Conservation (phyloP, 768 basidiomycete genomes). For the Suillus spraguei region DNA sequence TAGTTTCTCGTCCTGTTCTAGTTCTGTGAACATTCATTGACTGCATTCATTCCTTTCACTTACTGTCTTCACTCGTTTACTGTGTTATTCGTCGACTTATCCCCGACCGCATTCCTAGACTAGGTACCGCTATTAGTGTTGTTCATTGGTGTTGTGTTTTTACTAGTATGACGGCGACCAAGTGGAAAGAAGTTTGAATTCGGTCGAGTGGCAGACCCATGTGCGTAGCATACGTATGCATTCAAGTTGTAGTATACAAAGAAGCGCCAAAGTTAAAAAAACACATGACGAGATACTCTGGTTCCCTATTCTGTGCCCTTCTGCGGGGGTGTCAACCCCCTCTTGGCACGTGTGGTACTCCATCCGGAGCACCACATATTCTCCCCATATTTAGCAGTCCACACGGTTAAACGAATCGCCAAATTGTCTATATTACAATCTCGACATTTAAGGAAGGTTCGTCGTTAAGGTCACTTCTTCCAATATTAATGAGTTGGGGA, state of each 20-base stretch:
- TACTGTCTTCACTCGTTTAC: constrained; percentile 27
- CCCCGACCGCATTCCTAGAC: constrained; percentile 18
- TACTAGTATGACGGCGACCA: constrained; percentile 5
- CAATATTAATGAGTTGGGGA: too few relatives aligned
- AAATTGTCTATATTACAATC: too few relatives aligned
- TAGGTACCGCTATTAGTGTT: constrained; percentile 20
- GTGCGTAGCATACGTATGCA: background rate
- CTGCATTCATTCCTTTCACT: constrained; percentile 19
- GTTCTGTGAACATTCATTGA: constrained; percentile 11
- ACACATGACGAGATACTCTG: background rate
- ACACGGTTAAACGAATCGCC: too few relatives aligned
- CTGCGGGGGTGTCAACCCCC: background rate
- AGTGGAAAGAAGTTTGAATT: background rate
- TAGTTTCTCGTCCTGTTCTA: constrained; percentile 15
- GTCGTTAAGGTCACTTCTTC: too few relatives aligned
- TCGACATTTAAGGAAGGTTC: too few relatives aligned
- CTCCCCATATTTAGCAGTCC: too few relatives aligned
- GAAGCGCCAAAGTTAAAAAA: background rate
- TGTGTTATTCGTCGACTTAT: constrained; percentile 32
- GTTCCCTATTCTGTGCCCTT: background rate
- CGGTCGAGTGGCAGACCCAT: background rate
- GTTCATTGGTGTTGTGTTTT: constrained; percentile 27
- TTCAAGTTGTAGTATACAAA: background rate
- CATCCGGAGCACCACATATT: too few relatives aligned
- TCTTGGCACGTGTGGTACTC: background rate